Evolutionary conservation across 441 rosid species (phyloP).

Genomic region (Pelargonium fulgidum): DNA sequence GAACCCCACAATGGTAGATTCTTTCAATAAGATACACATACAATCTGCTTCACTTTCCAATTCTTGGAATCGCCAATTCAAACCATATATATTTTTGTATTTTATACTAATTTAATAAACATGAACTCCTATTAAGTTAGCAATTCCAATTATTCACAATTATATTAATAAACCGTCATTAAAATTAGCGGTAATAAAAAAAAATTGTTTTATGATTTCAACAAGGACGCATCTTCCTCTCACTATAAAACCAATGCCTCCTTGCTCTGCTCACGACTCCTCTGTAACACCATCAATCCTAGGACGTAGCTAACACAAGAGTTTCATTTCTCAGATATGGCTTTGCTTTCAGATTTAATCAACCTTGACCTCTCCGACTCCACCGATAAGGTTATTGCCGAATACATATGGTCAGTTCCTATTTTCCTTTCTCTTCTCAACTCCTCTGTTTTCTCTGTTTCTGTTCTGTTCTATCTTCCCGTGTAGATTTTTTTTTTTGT

Average conservation of each 20-base stretch:
- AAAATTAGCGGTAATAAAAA: too few relatives aligned
- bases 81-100: too few relatives aligned
- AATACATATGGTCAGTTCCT: constrained; percentile 23
- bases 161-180: too few relatives aligned
- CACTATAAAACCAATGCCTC: neutral
- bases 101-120: too few relatives aligned
- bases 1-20: too few relatives aligned
- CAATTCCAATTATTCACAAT: too few relatives aligned
- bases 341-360: constrained; percentile 21
- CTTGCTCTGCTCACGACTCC: neutral
- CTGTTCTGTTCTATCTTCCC: neutral
- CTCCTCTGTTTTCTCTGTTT: neutral
- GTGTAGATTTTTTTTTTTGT: neutral
- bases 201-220: neutral
- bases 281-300: neutral
- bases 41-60: too few relatives aligned
- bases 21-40: too few relatives aligned
- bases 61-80: too few relatives aligned
- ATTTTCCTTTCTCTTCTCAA: neutral
- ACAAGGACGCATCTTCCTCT: neutral
- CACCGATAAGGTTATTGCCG: constrained; percentile 24
- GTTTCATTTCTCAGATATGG: constrained; percentile 11
- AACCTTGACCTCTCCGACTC: constrained; percentile 21
- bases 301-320: neutral
- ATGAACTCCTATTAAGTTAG: too few relatives aligned